Evolutionary conservation across 495 filamentous ascomycete genomes (phyloP), one percentile per base, ranked within the genome.

Genomic region (Articulospora tetracladia): DNA sequence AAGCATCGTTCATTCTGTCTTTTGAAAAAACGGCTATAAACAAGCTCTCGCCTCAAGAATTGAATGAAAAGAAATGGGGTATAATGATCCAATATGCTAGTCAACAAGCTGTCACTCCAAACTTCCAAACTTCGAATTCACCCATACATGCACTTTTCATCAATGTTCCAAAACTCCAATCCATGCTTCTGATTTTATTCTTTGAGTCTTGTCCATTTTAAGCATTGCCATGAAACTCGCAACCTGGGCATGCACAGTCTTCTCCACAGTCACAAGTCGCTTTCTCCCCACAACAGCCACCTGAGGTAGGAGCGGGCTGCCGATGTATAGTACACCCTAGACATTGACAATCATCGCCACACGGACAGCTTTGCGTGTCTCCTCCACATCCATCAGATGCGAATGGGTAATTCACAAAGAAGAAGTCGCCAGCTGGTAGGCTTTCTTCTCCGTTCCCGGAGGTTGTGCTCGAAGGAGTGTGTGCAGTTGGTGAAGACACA

Each of bases 151-250:
- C 39, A 44, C 3, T n/a, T 30, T 53, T 27, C 25, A 25, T 32
- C 50, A 2, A n/a, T 17, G 15, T 10, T 8, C 25, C 50, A 12
- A 53, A 30, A 11, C 32, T 25, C 50, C 13, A 22, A 53, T 8
- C 25, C 17, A 22, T 41, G n/a, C 10, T 11, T 13, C 30, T 6
- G 13, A 6, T 32, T 32, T 13, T 13, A 13, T 32, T 13, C 13
- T 32, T 32, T 44, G 39, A 44, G n/a, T 17, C 3, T 44, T 7
- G n/a, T n/a, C 39, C 39, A n/a, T 17, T 8, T 44, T 17, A 44
- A 8, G 47, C 89, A 68, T 82, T 88, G 2, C 86, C 86, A 57
- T 77, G 75, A 39, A 76, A 72, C 57, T 68, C 56, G 57, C 80
- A 83, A n/a, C 77, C 79, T 10, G 77, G 63, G 57, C 80, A 83